phyloP scores from a whole-genome alignment of 768 basidiomycete genomes.

The Tulasnella sp. region DNA sequence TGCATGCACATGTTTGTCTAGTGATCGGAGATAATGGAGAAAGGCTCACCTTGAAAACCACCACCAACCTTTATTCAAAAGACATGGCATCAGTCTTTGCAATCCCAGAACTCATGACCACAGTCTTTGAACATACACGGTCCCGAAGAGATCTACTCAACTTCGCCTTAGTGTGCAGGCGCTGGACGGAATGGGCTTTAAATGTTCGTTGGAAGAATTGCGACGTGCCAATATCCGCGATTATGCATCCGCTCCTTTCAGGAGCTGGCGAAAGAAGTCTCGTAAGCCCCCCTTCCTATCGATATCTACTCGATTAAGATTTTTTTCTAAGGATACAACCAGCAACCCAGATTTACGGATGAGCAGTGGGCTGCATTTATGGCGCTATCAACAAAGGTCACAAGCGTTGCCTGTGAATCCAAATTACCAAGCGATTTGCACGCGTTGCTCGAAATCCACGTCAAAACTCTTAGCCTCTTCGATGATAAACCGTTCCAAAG shows the following conservation, averaged over 20 bases:
- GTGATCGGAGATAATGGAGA: no score
- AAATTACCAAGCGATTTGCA: no score
- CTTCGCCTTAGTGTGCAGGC: neutral
- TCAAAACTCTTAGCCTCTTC: no score
- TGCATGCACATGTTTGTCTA: no score
- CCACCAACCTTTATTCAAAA: neutral
- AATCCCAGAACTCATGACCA: neutral
- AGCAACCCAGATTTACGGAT: neutral
- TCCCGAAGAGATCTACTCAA: neutral
- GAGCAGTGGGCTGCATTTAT: neutral
- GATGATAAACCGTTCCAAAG: neutral
- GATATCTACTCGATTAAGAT: neutral
- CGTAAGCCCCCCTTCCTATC: no score
- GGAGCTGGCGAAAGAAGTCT: neutral
- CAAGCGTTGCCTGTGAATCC: no score
- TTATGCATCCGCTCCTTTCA: neutral
- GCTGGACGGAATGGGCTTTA: neutral
- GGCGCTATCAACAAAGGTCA: no score
- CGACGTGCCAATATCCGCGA: neutral
- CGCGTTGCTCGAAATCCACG: no score
- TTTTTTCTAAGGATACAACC: neutral
- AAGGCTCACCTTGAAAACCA: neutral
- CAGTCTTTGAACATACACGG: neutral
- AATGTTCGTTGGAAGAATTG: neutral
- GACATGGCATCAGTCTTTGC: neutral